These are phyloP conservation scores for Cryptococcus wingfieldii DNA, from an alignment of 1,284 basidiomycete species.

Conservation along the genomic window DNA sequence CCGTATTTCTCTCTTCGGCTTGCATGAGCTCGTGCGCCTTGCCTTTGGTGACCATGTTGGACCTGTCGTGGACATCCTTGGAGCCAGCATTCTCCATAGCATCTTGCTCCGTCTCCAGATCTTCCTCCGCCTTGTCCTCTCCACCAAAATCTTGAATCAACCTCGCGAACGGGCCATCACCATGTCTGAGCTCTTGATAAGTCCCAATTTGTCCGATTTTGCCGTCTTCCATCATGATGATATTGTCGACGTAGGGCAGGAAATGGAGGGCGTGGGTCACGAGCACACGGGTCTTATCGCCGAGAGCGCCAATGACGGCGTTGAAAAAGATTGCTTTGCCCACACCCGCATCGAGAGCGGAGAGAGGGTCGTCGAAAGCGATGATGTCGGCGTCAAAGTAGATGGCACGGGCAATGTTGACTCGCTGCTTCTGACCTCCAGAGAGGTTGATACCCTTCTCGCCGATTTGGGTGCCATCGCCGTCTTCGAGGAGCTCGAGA, in stretches of 20 bases:
- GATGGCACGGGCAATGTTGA: conserved; percentile 68
- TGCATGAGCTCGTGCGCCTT: conserved; percentile 50
- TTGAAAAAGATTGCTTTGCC: conserved; percentile 79
- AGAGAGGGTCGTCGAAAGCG: conserved; percentile 77
- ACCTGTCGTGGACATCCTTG: conserved; percentile 21
- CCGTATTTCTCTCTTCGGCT: conserved; percentile 47
- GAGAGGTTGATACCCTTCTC: conserved; percentile 60
- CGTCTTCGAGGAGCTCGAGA: conserved; percentile 72
- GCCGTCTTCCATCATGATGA: conserved; percentile 59
- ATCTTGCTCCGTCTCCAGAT: conserved; percentile 44
- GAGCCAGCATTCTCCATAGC: conserved; percentile 46
- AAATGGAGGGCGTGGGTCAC: conserved; percentile 54
- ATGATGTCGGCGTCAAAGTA: conserved; percentile 82
- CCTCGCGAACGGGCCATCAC: conserved; percentile 64
- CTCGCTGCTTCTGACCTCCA: conserved; percentile 51
- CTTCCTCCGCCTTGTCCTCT: conserved; percentile 51
- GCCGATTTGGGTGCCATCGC: conserved; percentile 86
- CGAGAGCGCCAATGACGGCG: conserved; percentile 62
- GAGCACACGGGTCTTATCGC: conserved; percentile 72
- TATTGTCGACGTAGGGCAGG: conserved; percentile 49
- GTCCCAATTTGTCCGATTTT: conserved; percentile 70
- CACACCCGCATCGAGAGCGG: conserved; percentile 79
- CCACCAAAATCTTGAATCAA: conserved; percentile 66
- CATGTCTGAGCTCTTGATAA: conserved; percentile 61
- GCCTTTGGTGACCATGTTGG: conserved; percentile 41